phyloP scores from a whole-genome alignment of 116 monocot species.

The Thalassia testudinum region DNA sequence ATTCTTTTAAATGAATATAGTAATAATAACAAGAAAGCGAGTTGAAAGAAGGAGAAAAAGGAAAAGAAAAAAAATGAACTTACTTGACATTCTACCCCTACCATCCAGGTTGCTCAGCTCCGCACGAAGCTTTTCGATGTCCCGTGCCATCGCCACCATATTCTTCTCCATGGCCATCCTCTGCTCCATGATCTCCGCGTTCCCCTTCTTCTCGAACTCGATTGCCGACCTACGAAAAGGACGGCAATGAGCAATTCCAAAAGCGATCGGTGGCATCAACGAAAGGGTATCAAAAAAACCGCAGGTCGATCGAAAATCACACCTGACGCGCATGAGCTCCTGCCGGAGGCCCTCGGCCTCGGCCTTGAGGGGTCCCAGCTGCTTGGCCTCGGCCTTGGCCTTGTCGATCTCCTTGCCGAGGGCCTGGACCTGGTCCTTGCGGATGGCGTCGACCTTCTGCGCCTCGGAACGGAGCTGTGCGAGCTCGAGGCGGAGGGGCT shows the following conservation, averaged over 20 bases:
- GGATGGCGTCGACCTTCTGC: conserved; percentile 34
- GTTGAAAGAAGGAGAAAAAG: too few species aligned
- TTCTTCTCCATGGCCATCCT: conserved; percentile 58
- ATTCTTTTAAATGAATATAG: too few species aligned
- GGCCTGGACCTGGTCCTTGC: conserved; percentile 55
- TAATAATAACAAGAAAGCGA: too few species aligned
- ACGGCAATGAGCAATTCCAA: too few species aligned
- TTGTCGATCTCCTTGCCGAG: conserved; percentile 49
- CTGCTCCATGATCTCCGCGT: conserved; percentile 42
- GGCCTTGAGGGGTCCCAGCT: conserved; percentile 29
- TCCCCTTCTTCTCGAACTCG: conserved; percentile 71
- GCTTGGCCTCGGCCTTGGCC: conserved; percentile 55
- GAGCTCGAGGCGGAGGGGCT: conserved; percentile 51
- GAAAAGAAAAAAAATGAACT: too few species aligned
- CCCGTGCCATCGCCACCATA: conserved; percentile 65
- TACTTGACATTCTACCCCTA: conserved; percentile 9
- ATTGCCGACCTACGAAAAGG: conserved; percentile 45
- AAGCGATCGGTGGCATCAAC: too few species aligned
- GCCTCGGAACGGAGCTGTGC: conserved; percentile 36
- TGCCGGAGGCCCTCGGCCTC: conserved; percentile 58
- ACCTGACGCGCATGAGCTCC: conserved; percentile 65
- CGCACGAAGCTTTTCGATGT: conserved; percentile 52
- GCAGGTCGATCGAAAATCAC: too few species aligned
- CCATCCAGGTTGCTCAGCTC: conserved; percentile 42
- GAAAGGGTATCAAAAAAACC: too few species aligned